Conservation (phyloP, 1,284 basidiomycete genomes). For the Leccinum insolens region DNA sequence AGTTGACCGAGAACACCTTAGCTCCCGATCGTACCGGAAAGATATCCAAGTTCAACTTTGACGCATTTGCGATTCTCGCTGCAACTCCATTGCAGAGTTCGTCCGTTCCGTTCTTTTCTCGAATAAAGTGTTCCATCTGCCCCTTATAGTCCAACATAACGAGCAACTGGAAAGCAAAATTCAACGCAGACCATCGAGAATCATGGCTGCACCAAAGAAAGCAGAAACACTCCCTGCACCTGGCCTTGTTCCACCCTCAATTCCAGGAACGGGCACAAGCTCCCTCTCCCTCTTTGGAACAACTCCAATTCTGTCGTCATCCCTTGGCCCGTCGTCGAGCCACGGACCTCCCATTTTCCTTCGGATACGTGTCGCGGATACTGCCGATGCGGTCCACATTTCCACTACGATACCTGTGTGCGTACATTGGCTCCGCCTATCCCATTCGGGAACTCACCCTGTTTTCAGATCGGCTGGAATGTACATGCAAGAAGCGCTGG, state of each 20-base stretch:
- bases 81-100: conserved; percentile 78
- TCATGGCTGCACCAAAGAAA: conserved; percentile 66
- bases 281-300: conserved; percentile 45
- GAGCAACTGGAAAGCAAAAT: conserved; percentile 75
- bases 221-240: conserved; percentile 31
- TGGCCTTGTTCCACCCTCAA: conserved; percentile 27
- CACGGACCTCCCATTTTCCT: conserved; percentile 82
- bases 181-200: conserved; percentile 72
- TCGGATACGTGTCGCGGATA: conserved; percentile 76
- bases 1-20: conserved; percentile 35
- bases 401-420: conserved; percentile 90
- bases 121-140: not conserved
- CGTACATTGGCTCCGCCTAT: conserved; percentile 31
- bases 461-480: conserved; percentile 80
- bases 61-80: conserved; percentile 87
- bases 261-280: conserved; percentile 25
- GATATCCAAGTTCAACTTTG: conserved; percentile 88
- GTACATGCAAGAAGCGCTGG: conserved; percentile 96
- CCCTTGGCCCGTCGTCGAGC: conserved; percentile 65
- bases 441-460: not conserved
- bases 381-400: conserved; percentile 78
- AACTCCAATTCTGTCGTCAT: conserved; percentile 57
- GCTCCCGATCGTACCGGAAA: conserved; percentile 89
- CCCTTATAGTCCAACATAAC: conserved; percentile 77
- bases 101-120: conserved; percentile 22